A percentile compares a stretch with the other conserved stretches of the same genome.
phyloP scores from a whole-genome alignment of 2,329 filamentous ascomycete genomes.

The Madurella mycetomatis region DNA sequence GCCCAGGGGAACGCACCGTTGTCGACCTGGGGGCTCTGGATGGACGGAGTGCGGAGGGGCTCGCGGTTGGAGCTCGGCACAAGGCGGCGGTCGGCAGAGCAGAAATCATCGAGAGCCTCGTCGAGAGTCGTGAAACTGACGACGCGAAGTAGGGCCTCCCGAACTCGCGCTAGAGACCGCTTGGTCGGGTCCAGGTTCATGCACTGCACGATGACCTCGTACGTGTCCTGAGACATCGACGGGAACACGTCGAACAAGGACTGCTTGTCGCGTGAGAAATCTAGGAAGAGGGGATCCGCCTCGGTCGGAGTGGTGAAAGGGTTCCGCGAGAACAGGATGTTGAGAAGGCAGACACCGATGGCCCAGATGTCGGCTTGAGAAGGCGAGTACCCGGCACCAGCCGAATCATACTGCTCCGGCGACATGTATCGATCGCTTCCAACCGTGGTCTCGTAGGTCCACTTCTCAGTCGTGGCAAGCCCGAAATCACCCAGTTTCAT shows the following conservation, averaged over 20 bases:
- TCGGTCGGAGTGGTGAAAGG: constrained; percentile 88
- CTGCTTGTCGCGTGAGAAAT: constrained; percentile 90
- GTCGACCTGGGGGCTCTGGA: constrained; percentile 80
- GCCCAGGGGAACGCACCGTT: constrained; percentile 90
- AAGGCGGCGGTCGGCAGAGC: constrained; percentile 70
- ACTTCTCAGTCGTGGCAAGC: constrained; percentile 80
- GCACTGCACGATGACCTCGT: constrained; percentile 85
- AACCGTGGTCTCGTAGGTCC: constrained; percentile 89
- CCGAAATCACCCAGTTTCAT: constrained; percentile 99
- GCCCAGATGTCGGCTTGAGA: constrained; percentile 95
- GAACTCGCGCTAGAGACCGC: constrained; percentile 74
- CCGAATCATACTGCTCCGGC: constrained; percentile 93
- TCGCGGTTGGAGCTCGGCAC: constrained; percentile 86
- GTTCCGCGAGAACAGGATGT: constrained; percentile 94
- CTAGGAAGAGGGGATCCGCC: constrained; percentile 86
- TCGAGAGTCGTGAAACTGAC: constrained; percentile 93
- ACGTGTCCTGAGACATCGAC: constrained; percentile 97
- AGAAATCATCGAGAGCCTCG: constrained; percentile 90
- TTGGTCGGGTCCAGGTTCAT: constrained; percentile 87
- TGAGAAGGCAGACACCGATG: constrained; percentile 91
- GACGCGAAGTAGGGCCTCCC: constrained; percentile 71
- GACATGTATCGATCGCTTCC: constrained; percentile 99
- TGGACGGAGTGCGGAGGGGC: constrained; percentile 89
- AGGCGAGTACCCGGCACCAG: constrained; percentile 82
- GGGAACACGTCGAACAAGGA: constrained; percentile 97